Evolutionary conservation across 345 rosid genomes (phyloP), one percentile per base, ranked within the genome.

Genomic region (Dovyalis caffra): DNA sequence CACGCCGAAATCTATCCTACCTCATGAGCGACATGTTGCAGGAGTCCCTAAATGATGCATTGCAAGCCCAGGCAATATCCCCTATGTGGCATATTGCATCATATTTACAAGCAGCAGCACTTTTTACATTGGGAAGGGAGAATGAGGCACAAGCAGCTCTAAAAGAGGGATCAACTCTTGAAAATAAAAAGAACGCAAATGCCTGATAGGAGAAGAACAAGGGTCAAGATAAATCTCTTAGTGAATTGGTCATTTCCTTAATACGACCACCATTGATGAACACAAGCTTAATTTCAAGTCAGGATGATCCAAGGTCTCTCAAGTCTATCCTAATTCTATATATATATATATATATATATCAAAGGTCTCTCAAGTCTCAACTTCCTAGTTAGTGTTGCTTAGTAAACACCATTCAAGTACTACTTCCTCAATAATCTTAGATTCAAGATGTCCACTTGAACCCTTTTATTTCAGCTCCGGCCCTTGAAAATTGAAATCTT

Each of bases 51-150:
- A 81, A 83, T 64, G 98, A 91, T 80, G 97, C 95, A 69, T 66
- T 83, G 74, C 92, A 87, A 73, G 90, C 92, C 51, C 98, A 90
- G 80, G 86, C 85, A 64, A 86, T 86, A 73, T 90, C 91, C 68
- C 98, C 95, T 9, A 68, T 85, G 6, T 93, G 97, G 98, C 86
- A 89, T 64, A 85, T 87, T 20, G 97, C 98, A 40, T 88, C 88
- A 74, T 90, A 90, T 84, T 85, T 93, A 60, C 95, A 90, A 83
- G 87, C 97, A 25, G 87, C 73, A 1, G 92, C 97, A 8, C 97
- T 91, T 53, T 74, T 85, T 69, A 73, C 61, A 65, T 60, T 88
- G 68, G 92, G 92, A 69, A 91, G 76, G 89, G 94, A 90, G 82
- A 88, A 77, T 28, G 95, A 93, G 81, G 91, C 92, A 23, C 87